phyloP scores from a whole-genome alignment of 495 filamentous ascomycete genomes.

The Venustampulla echinocandica region DNA sequence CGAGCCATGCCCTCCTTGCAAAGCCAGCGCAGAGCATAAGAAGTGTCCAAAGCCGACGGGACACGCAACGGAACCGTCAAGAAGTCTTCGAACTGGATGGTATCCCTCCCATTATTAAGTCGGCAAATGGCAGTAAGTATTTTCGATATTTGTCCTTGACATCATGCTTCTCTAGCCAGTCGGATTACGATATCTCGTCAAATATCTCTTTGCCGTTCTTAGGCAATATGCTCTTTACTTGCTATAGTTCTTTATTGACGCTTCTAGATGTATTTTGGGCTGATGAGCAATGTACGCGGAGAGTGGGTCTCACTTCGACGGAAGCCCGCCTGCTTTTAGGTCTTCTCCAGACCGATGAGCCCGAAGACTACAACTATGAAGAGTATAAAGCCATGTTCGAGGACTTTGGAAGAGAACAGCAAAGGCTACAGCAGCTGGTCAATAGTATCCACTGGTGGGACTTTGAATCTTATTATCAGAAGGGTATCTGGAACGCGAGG shows the following conservation, averaged over 20 bases:
- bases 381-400: conserved; percentile 19
- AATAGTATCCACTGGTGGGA: conserved; percentile 10
- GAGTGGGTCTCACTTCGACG: conserved; percentile 15
- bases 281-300: conserved; percentile 16
- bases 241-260: background rate
- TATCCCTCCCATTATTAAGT: conserved; percentile 20
- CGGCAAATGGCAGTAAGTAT: conserved; percentile 12
- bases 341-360: conserved; percentile 16
- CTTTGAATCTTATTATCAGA: conserved; percentile 1
- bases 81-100: conserved; percentile 13
- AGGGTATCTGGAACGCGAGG: conserved; percentile 10
- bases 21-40: background rate
- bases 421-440: conserved; percentile 7
- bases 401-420: conserved; percentile 10
- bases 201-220: no score
- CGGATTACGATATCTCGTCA: no score
- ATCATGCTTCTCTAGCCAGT: no score
- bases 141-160: no score
- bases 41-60: background rate
- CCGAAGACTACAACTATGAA: conserved; percentile 13
- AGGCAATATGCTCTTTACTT: background rate
- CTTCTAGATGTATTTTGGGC: conserved; percentile 16
- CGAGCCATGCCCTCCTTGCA: conserved; percentile 7
- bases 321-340: conserved; percentile 15
- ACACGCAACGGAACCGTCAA: background rate